phyloP scores from a whole-genome alignment of 73 alveolate species.

The Paramecium primaurelia region DNA sequence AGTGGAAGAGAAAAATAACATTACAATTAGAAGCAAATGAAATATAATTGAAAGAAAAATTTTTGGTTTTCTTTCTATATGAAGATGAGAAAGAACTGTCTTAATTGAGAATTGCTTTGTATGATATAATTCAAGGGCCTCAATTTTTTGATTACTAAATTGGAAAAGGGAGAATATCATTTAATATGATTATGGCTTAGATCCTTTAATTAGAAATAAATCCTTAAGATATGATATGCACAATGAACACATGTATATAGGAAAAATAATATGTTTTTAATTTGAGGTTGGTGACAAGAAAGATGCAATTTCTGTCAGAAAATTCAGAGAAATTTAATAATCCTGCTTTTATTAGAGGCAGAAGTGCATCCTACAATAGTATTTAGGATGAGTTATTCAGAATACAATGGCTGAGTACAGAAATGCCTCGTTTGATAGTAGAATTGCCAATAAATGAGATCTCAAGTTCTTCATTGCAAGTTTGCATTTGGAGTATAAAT shows the following conservation, averaged over 20 bases:
- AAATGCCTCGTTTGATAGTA: background rate
- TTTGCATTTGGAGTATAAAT: conserved; percentile 16
- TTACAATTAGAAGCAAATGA: conserved; percentile 22
- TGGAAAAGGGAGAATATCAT: conserved; percentile 3
- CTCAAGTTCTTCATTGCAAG: background rate
- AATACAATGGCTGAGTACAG: background rate
- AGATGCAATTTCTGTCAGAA: background rate
- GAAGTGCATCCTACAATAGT: background rate
- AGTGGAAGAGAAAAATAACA: background rate
- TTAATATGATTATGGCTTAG: background rate
- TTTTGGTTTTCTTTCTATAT: background rate
- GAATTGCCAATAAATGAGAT: conserved; percentile 19
- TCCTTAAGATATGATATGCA: background rate
- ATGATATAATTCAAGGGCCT: conserved; percentile 2
- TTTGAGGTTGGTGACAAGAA: background rate
- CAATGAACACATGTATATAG: conserved; percentile 8
- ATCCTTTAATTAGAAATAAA: background rate
- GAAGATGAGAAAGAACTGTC: background rate
- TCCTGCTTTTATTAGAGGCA: background rate
- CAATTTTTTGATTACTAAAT: background rate
- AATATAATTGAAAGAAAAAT: background rate
- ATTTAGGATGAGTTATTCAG: background rate
- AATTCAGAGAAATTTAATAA: conserved; percentile 1
- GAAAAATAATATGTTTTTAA: background rate
- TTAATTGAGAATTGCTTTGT: background rate